A percentile compares a stretch with the other conserved stretches of the same genome.
Evolutionary conservation across 805 yeast genomes (phyloP).

Genomic region (Sugiyamaella chiloensis): DNA sequence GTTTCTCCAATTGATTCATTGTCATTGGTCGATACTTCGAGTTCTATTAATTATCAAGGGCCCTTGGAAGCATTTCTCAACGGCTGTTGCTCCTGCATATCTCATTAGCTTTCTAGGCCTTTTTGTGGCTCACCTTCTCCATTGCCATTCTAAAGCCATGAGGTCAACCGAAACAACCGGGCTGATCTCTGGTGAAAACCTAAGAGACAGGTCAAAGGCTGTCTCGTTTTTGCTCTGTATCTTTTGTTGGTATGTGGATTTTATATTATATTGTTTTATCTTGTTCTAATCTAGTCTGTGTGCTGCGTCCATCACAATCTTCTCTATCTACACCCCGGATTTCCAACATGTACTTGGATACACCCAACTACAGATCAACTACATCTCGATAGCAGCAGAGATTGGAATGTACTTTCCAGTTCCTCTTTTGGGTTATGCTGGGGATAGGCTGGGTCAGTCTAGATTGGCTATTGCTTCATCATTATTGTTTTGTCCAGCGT

Average conservation of each 20-base stretch:
- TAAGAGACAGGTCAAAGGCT: constrained; percentile 4
- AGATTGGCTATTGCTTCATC: constrained; percentile 60
- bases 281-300: constrained; percentile 48
- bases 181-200: neutral
- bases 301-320: constrained; percentile 79
- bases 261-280: neutral
- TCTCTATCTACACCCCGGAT: constrained; percentile 73
- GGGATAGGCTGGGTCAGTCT: constrained; percentile 84
- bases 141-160: no score
- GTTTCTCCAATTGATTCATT: no score
- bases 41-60: no score
- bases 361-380: constrained; percentile 63
- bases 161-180: constrained; percentile 3
- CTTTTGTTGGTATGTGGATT: constrained; percentile 15
- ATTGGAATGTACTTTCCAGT: constrained; percentile 82
- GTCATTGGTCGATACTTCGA: no score
- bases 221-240: constrained; percentile 14
- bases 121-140: no score
- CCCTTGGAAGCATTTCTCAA: no score
- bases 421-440: constrained; percentile 76
- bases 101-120: no score
- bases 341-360: constrained; percentile 59
- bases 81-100: no score
- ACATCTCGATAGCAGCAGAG: constrained; percentile 61
- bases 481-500: constrained; percentile 64